Base-by-base conservation (phyloP, 495 filamentous ascomycete species). In the Xylaria sp. region DNA sequence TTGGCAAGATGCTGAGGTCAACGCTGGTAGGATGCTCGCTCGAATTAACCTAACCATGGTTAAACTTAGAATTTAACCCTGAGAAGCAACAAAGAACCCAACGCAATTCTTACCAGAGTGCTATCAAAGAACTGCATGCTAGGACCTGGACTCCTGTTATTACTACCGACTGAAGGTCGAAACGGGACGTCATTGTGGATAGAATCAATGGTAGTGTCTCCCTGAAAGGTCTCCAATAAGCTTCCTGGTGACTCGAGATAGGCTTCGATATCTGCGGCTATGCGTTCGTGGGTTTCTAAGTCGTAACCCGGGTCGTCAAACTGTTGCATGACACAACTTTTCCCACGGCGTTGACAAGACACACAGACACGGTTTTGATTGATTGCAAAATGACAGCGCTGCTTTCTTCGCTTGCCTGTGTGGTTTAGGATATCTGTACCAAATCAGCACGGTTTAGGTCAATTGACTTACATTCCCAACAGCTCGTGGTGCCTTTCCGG, bases 381-480 rank as follows among this genome's bases (percentile, higher is more conserved):
- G 12, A 19, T 19, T 17, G 41, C 26, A 26, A 64, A 48, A 19
- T 48, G 43, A 48, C 61, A 64, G 24, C 61, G 61, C 43, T 64
- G 61, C 33, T 64, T 64, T 48, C 61, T 48, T 14, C 43, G 24
- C 41, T 64, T 64, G 61, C 61, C 61, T 64, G 17, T 31, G 11
- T 31, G 9, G 19, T 44, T 48, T 29, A 24, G 24, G 21, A 48
- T 48, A 48, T n/a, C 8, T 64, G 61, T 64, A 46, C 48, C 8
- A 19, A 48, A 15, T 15, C 21, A 11, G 17, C 0, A 41, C 24
- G 21, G 15, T 31, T 48, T n/a, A 24, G 5, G 41, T n/a, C 41
- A 19, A 19, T 33, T 7, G 19, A 64, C 61, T 64, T 48, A 64
- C 61, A 64, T 33, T 64, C 61, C 61, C 61, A 64, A 48, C 61